Percentiles rank a stretch among this genome's conserved stretches.
Conservation (phyloP, 305 asterid genomes). For the Ajuga reptans region DNA sequence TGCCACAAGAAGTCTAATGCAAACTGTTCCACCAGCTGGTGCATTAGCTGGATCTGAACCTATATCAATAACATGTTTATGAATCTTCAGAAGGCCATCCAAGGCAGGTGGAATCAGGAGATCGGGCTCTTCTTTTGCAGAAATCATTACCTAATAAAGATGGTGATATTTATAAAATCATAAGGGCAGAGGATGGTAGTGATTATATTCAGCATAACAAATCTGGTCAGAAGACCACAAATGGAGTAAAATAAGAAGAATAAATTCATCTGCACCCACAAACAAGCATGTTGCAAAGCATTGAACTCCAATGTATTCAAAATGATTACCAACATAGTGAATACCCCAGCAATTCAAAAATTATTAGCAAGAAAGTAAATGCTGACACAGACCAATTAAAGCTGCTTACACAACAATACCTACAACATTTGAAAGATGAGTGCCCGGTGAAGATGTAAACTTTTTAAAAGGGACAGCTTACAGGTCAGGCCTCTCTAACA, state of each 20-base stretch:
- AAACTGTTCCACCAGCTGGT: slow-evolving; percentile 38
- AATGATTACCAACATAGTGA: background rate
- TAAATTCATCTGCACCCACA: background rate
- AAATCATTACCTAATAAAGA: slow-evolving; percentile 55
- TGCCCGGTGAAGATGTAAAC: background rate
- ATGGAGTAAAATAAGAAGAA: background rate
- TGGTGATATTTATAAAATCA: background rate
- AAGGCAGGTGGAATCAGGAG: slow-evolving; percentile 67
- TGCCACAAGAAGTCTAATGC: slow-evolving; percentile 75
- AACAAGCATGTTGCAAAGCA: background rate
- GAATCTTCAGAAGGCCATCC: slow-evolving; percentile 72
- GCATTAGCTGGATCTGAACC: slow-evolving; percentile 45
- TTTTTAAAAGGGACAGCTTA: background rate
- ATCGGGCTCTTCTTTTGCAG: slow-evolving; percentile 77
- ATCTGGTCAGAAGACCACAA: background rate
- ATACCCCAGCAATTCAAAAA: background rate
- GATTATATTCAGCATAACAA: background rate
- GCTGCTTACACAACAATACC: background rate
- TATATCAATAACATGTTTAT: slow-evolving; percentile 54
- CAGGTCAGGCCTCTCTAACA: background rate
- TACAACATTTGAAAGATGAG: background rate
- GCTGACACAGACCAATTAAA: background rate
- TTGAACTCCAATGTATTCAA: background rate
- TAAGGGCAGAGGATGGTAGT: slow-evolving; percentile 4
- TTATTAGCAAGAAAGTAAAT: background rate